These are phyloP conservation scores for Cryptococcus floricola DNA, from an alignment of 1,284 basidiomycete genomes.

Conservation along the genomic window DNA sequence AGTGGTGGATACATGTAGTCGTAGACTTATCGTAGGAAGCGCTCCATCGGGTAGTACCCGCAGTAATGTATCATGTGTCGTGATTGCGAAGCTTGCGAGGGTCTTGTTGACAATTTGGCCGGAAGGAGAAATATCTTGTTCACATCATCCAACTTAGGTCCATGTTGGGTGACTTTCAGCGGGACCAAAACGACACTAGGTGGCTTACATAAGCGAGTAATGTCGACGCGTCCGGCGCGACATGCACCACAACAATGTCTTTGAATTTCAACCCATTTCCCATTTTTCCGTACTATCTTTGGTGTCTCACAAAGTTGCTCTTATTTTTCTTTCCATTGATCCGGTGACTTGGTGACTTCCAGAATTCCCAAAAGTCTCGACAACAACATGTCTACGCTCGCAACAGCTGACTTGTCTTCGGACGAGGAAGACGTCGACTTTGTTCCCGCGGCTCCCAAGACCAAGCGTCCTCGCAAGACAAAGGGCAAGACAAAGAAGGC, in stretches of 20 bases:
- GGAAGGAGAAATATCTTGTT: too few relatives aligned
- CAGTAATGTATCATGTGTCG: too few relatives aligned
- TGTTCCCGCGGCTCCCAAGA: constrained; percentile 18
- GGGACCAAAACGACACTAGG: not conserved
- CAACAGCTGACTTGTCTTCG: constrained; percentile 33
- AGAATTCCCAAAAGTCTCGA: not conserved
- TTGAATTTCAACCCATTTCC: not conserved
- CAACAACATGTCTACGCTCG: constrained; percentile 38
- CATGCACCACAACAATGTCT: not conserved
- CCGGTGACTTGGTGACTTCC: not conserved
- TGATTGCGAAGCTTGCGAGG: too few relatives aligned
- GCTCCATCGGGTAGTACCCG: too few relatives aligned
- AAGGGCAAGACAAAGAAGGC: constrained; percentile 4
- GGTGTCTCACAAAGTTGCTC: too few relatives aligned
- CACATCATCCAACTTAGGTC: too few relatives aligned
- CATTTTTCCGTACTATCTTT: too few relatives aligned
- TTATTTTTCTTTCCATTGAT: too few relatives aligned
- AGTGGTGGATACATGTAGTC: too few relatives aligned
- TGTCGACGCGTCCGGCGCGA: not conserved
- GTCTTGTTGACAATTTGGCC: too few relatives aligned
- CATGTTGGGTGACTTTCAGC: not conserved
- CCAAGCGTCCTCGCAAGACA: constrained; percentile 11
- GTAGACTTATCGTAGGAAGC: too few relatives aligned
- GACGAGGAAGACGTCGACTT: constrained; percentile 39
- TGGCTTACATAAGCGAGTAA: not conserved